Evolutionary conservation across 768 basidiomycete species (phyloP).

Genomic region (Lentinula detonsa): DNA sequence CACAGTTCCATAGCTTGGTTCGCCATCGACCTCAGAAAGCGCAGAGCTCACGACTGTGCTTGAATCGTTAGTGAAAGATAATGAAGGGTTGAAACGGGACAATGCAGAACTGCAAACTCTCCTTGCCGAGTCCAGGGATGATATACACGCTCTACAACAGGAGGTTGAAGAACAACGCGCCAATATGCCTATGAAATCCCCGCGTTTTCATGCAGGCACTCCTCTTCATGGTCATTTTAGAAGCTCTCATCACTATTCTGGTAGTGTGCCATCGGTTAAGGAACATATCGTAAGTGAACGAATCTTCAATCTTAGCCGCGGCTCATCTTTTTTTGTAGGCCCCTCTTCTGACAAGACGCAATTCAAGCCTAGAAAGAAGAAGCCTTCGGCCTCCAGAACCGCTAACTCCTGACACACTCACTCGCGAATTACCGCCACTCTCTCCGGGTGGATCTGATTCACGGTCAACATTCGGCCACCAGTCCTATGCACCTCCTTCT

Average conservation of each 20-base stretch:
- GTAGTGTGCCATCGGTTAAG: conserved; percentile 38
- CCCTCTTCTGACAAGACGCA: conserved; percentile 14
- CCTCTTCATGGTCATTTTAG: conserved; percentile 29
- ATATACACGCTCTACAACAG: conserved; percentile 59
- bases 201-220: conserved; percentile 26
- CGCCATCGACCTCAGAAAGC: conserved; percentile 29
- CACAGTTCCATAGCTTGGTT: conserved; percentile 1
- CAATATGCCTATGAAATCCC: conserved; percentile 29
- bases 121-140: conserved; percentile 72
- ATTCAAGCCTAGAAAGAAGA: conserved; percentile 22
- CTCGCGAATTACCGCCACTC: conserved; percentile 22
- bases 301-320: background rate
- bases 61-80: conserved; percentile 82
- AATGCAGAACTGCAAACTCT: conserved; percentile 74
- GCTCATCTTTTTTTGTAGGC: conserved; percentile 10
- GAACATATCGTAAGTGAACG: conserved; percentile 24
- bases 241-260: conserved; percentile 28
- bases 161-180: conserved; percentile 73
- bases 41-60: conserved; percentile 63
- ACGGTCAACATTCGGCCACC: conserved; percentile 20
- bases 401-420: conserved; percentile 39
- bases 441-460: conserved; percentile 35
- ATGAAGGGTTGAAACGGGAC: conserved; percentile 76
- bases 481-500: conserved; percentile 20
- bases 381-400: conserved; percentile 13